Evolutionary conservation across 1,139 yeast genomes (phyloP).

Genomic region (Magnusiomyces tetraspermus): DNA sequence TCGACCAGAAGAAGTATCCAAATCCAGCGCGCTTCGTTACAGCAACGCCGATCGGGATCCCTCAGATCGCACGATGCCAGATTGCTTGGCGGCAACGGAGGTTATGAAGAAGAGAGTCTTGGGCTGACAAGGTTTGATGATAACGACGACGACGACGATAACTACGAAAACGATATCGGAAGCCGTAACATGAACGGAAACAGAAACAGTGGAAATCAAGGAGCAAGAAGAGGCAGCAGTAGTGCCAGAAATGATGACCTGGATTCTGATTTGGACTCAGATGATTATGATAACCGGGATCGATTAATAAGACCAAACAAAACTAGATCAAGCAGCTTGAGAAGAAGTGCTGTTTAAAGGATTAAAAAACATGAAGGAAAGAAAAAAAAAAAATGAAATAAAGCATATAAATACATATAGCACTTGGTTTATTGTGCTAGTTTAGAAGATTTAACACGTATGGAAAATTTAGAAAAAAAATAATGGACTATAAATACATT

Average conservation of each 20-base stretch:
- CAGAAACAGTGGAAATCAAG: not conserved
- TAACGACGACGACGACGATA: constrained; percentile 19
- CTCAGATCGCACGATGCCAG: constrained; percentile 27
- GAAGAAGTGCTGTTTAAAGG: constrained; percentile 1
- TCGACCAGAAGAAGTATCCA: constrained; percentile 51
- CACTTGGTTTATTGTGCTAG: too few species aligned
- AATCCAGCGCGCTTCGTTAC: constrained; percentile 34
- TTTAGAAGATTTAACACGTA: too few species aligned
- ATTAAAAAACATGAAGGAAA: too few species aligned
- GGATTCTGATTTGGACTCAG: constrained; percentile 3
- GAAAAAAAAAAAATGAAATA: too few species aligned
- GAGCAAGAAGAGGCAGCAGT: not conserved
- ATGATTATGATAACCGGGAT: constrained; percentile 1
- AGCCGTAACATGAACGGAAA: not conserved
- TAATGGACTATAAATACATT: too few species aligned
- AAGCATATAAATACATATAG: too few species aligned
- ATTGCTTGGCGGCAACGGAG: constrained; percentile 20
- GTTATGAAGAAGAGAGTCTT: constrained; percentile 31
- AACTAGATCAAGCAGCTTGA: constrained; percentile 1
- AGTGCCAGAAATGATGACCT: not conserved
- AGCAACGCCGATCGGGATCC: constrained; percentile 29
- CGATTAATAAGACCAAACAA: constrained; percentile 4
- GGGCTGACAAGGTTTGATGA: constrained; percentile 31
- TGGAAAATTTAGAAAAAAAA: too few species aligned
- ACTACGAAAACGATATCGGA: not conserved